Evolutionary conservation across 371 early-diverging fungal species (phyloP).

Genomic region (Mucor irregularis): DNA sequence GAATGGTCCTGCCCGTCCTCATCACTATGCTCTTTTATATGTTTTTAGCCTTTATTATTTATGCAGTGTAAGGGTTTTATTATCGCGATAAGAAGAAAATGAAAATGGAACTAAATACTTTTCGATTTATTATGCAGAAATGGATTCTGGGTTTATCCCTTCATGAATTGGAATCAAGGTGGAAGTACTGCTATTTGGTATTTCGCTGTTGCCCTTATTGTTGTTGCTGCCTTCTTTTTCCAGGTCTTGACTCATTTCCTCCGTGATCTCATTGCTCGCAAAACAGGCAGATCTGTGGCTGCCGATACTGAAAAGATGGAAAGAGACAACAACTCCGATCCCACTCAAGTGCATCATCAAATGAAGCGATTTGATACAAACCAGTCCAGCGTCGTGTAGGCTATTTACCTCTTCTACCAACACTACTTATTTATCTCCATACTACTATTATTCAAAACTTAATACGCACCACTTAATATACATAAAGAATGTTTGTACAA

Average conservation of each 20-base stretch:
- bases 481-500: too few relatives aligned
- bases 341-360: too few relatives aligned
- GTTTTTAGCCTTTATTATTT: constrained; percentile 51
- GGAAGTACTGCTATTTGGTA: constrained; percentile 43
- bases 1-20: constrained; percentile 39
- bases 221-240: constrained; percentile 42
- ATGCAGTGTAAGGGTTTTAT: constrained; percentile 30
- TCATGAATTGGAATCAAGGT: constrained; percentile 55
- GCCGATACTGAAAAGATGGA: too few relatives aligned
- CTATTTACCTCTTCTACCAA: too few relatives aligned
- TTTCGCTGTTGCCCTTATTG: constrained; percentile 34
- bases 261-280: constrained; percentile 37
- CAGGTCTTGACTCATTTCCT: constrained; percentile 37
- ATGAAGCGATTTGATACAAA: too few relatives aligned
- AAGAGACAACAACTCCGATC: too few relatives aligned
- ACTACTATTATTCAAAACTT: too few relatives aligned
- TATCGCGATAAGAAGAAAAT: too few relatives aligned
- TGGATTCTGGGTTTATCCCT: constrained; percentile 54
- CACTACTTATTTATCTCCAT: too few relatives aligned
- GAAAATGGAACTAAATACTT: not conserved
- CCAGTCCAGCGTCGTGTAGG: too few relatives aligned
- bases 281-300: constrained; percentile 4
- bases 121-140: constrained; percentile 18
- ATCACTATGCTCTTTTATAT: constrained; percentile 51
- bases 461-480: too few relatives aligned